phyloP scores from a whole-genome alignment of 805 yeast species.

The Blastobotrys robertii region DNA sequence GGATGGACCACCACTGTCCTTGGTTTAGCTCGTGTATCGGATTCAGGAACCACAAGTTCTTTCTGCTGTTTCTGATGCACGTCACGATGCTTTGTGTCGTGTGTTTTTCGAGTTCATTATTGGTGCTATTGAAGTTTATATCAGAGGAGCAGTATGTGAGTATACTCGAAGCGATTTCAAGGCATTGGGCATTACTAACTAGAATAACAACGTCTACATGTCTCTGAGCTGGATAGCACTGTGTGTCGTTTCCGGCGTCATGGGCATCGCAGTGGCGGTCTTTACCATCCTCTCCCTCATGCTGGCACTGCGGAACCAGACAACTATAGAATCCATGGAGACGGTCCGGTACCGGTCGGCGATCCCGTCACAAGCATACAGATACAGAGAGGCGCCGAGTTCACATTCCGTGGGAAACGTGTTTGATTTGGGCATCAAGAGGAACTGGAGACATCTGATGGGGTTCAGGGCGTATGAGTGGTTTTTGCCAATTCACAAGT shows the following conservation, averaged over 20 bases:
- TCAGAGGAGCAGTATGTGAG: not conserved
- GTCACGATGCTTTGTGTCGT: slow-evolving; percentile 38
- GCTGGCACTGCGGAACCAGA: slow-evolving; percentile 52
- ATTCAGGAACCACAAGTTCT: slow-evolving; percentile 65
- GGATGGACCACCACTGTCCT: slow-evolving; percentile 67
- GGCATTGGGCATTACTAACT: slow-evolving; percentile 18
- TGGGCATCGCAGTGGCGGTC: slow-evolving; percentile 46
- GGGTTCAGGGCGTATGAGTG: slow-evolving; percentile 59
- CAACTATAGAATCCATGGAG: slow-evolving; percentile 67
- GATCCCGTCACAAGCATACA: slow-evolving; percentile 25
- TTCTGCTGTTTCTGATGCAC: slow-evolving; percentile 61
- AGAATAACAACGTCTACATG: slow-evolving; percentile 29
- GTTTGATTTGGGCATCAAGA: slow-evolving; percentile 57
- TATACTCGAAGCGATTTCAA: too few species aligned
- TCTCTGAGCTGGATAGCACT: slow-evolving; percentile 54
- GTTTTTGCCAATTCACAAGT: slow-evolving; percentile 49
- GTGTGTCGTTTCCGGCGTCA: slow-evolving; percentile 41
- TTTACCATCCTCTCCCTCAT: slow-evolving; percentile 43
- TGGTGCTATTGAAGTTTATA: slow-evolving; percentile 14
- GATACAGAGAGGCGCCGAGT: slow-evolving; percentile 35
- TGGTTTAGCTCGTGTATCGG: slow-evolving; percentile 93
- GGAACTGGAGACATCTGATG: slow-evolving; percentile 66
- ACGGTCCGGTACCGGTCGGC: slow-evolving; percentile 27
- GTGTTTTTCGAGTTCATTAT: slow-evolving; percentile 32
- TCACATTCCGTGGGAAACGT: slow-evolving; percentile 49